Base-by-base conservation (phyloP, 164 flowering plant species). In the Umbilicus rupestris region DNA sequence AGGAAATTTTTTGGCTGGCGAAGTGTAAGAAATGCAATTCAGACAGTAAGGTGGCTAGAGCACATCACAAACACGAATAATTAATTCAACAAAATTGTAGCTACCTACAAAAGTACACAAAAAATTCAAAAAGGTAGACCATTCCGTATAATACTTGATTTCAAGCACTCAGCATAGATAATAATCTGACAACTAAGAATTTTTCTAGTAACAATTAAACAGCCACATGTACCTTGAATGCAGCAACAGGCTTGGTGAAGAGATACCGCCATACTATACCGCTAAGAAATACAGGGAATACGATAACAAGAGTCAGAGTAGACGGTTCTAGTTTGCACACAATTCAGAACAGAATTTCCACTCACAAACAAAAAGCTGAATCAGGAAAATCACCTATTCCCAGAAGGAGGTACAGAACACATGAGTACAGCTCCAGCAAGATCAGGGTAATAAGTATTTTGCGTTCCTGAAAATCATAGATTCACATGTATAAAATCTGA, bases 321-420 rank as follows among this genome's bases (percentile, higher is more conserved):
- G 29, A 35, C 24, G 15, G 14, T 22, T 35, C 35, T 20, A 63
- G 20, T 35, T 22, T 63, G 46, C 26, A n/a, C 19, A 20, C 16
- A 9, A 39, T 3, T 39, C 17, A 35, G 0, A 37, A 75, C 87
- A 95, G 91, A 80, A 73, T 84, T 89, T 60, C 95, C 95, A 16
- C 92, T 78, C 70, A 92, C 92, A 70, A 12, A 92, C 92, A 60
- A 94, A 92, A 77, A 96, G 89, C 50, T 78, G 68, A 92, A 87
- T 31, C 6, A 52, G 62, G 39, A 62, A 7, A 66, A 20, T 75
- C 75, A 89, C 98, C 98, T 82, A 73, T 92, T 92, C 52, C 96
- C 96, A 20, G 96, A 80, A 74, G 96, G 98, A 71, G 98, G 96
- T 15, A 92, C 93, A 55, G 96, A 92, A 78, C 98, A 92, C 64